Evolutionary conservation across 345 rosid genomes (phyloP).

Genomic region (Pseudoturritis turrita): DNA sequence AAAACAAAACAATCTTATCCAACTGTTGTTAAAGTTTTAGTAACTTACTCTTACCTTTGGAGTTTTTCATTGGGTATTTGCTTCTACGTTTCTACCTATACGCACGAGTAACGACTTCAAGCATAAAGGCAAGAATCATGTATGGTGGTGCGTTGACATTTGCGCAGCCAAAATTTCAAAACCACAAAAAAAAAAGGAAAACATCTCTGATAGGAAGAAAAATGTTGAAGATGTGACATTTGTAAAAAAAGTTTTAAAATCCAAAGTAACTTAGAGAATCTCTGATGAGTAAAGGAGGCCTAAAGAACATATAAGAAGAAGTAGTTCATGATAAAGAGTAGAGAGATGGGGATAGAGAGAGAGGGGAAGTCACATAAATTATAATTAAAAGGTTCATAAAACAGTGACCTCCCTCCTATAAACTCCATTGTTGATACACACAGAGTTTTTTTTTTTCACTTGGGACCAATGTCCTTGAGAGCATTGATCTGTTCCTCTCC

Average conservation of each 20-base stretch:
- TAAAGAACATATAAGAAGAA: neutral
- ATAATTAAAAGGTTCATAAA: constrained; percentile 17
- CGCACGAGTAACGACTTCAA: constrained; percentile 6
- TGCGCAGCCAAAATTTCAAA: neutral
- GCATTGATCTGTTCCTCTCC: constrained; percentile 83
- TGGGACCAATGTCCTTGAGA: constrained; percentile 72
- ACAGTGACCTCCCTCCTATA: neutral
- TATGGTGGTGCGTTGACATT: neutral
- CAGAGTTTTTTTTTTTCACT: neutral
- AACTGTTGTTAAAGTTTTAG: too few species aligned
- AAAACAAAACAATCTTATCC: neutral
- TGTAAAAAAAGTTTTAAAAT: neutral
- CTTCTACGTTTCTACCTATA: neutral
- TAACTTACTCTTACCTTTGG: too few species aligned
- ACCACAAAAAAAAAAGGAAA: neutral
- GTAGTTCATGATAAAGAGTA: neutral
- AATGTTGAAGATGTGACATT: neutral
- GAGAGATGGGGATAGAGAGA: neutral
- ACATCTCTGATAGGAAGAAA: neutral
- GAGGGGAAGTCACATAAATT: neutral
- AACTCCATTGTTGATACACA: neutral
- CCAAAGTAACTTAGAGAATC: too few species aligned
- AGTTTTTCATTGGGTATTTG: neutral
- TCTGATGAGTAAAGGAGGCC: neutral
- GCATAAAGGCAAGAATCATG: constrained; percentile 12